Conservation (phyloP, 2,329 filamentous ascomycete species). For the Microthyrium microscopicum region DNA sequence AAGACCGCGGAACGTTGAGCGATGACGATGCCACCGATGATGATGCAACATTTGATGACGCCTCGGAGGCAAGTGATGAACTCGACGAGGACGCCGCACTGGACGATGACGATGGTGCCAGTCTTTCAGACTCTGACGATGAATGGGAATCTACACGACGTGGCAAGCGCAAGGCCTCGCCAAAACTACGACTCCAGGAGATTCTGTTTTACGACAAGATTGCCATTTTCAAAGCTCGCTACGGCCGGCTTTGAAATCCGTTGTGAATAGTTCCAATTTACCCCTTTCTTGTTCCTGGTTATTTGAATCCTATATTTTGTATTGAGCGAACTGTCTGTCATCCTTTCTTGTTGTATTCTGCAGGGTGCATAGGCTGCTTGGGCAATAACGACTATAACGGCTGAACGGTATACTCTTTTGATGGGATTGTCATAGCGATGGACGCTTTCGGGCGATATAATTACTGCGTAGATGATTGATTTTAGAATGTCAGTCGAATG, state of each 20-base stretch:
- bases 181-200: constrained; percentile 49
- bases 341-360: too few relatives aligned
- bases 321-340: too few relatives aligned
- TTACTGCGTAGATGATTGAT: too few relatives aligned
- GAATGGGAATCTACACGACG: constrained; percentile 34
- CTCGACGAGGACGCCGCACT: constrained; percentile 24
- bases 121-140: constrained; percentile 26
- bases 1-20: constrained; percentile 15
- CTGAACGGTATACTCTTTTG: too few relatives aligned
- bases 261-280: too few relatives aligned
- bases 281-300: too few relatives aligned
- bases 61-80: constrained; percentile 15
- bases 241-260: constrained; percentile 33
- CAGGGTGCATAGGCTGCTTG: too few relatives aligned
- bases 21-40: constrained; percentile 15
- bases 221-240: constrained; percentile 61
- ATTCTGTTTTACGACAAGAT: constrained; percentile 76
- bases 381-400: too few relatives aligned
- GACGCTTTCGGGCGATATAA: too few relatives aligned
- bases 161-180: constrained; percentile 23
- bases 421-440: too few relatives aligned
- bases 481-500: too few relatives aligned
- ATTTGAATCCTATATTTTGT: too few relatives aligned
- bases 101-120: constrained; percentile 32
- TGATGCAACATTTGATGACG: constrained; percentile 24